Conservation (phyloP, 192 early-diverging fungal species). For the Entomortierella lignicola region DNA sequence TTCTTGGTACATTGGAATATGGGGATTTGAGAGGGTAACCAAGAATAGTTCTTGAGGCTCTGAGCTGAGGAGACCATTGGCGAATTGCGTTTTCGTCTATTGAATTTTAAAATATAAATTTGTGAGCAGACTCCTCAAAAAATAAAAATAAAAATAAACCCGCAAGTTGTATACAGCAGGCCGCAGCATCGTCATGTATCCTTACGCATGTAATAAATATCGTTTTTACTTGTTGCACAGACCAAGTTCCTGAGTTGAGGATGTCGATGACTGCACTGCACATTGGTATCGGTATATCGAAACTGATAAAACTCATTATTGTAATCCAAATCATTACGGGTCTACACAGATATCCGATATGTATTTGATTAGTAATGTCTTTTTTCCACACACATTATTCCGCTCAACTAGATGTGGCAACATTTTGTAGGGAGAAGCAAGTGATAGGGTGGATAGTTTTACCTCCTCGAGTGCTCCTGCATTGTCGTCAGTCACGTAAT, state of each 20-base stretch:
- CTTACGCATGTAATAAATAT: constrained; percentile 47
- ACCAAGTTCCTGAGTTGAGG: constrained; percentile 44
- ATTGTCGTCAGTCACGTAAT: neutral
- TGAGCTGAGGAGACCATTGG: constrained; percentile 60
- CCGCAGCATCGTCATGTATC: too few species aligned
- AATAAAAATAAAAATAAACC: too few species aligned
- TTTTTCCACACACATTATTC: too few species aligned
- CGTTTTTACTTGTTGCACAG: constrained; percentile 46
- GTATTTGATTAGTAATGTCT: too few species aligned
- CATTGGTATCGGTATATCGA: constrained; percentile 41
- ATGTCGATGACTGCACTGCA: constrained; percentile 45
- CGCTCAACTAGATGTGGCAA: too few species aligned
- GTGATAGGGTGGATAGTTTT: neutral
- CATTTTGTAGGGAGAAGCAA: too few species aligned
- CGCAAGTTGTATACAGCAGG: too few species aligned
- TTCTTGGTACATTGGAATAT: neutral
- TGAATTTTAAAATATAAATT: neutral
- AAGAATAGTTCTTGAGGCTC: constrained; percentile 39
- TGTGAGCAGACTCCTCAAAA: too few species aligned
- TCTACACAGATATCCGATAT: constrained; percentile 8
- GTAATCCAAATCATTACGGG: constrained; percentile 29
- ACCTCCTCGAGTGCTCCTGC: neutral
- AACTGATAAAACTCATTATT: constrained; percentile 36
- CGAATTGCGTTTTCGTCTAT: constrained; percentile 54
- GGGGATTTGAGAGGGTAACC: constrained; percentile 22